phyloP scores from a whole-genome alignment of 78 protist species.

The Bodo saltans region DNA sequence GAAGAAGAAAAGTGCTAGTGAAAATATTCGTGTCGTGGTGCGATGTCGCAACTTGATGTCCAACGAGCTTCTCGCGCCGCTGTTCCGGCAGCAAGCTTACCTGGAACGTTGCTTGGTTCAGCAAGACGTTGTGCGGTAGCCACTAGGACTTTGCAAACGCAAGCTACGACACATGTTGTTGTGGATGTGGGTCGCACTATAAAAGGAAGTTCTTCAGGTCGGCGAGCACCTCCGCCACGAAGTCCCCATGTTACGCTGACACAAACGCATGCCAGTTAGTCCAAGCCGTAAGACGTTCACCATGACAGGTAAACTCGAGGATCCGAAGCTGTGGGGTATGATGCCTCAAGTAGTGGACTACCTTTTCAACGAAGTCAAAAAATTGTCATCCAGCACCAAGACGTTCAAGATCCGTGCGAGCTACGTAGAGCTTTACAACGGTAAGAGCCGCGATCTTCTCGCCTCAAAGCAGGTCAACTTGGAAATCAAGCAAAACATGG shows the following conservation, averaged over 20 bases:
- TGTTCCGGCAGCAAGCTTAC: too few species aligned
- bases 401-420: constrained; percentile 47
- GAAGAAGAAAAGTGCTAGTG: constrained; percentile 14
- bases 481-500: constrained; percentile 52
- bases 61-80: too few species aligned
- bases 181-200: too few species aligned
- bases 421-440: constrained; percentile 69
- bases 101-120: too few species aligned
- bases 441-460: constrained; percentile 66
- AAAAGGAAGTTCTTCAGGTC: too few species aligned
- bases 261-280: too few species aligned
- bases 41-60: not conserved
- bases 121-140: too few species aligned
- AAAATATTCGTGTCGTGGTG: constrained; percentile 30
- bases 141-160: too few species aligned
- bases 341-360: constrained; percentile 49
- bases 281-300: constrained; percentile 54
- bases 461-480: constrained; percentile 34
- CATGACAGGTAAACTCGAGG: constrained; percentile 41
- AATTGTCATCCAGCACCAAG: not conserved
- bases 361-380: constrained; percentile 46
- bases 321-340: constrained; percentile 45
- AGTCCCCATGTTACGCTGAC: too few species aligned
- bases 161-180: too few species aligned
- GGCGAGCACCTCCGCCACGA: too few species aligned